Base-by-base conservation (phyloP, 202 grass and related monocot genomes). In the Hordeum pubiflorum region DNA sequence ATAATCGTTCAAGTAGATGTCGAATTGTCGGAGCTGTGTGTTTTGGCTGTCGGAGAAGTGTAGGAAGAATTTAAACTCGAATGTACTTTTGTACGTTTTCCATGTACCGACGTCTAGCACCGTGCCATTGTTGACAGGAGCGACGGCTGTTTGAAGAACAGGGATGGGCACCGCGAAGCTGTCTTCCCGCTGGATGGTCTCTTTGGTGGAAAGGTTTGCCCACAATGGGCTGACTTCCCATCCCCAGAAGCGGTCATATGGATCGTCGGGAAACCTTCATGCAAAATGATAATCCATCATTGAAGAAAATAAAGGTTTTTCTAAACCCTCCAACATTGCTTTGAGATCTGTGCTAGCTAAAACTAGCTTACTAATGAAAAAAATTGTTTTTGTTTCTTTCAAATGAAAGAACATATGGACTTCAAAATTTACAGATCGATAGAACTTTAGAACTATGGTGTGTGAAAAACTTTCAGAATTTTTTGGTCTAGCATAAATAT, bases 21-120 rank as follows among this genome's bases (percentile, higher is more conserved):
- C 55, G 18, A 85, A 79, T 14, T 63, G n/a, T 0, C 83, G 66
- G 3, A 6, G 3, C 32, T 63, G 29, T 4, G 1, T 3, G 1
- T 21, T 40, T 22, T 85, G 75, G 1, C 72, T 41, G 57, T 85
- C 83, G 2, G 83, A n/a, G 3, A 85, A 79, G 40, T 79, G 60
- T 5, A 75, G 2, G 10, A 65, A 41, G 0, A 58, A 4, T 10
- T 8, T 57, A 6, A 44, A 32, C 23, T 3, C 8, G 0, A 2
- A 2, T 2, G 1, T 0, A 0, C 0, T 5, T 7, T 0, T 4
- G 9, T 69, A 32, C 3, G 26, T 6, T 8, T 14, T 0, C 70
- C 58, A 72, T 9, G 72, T 20, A 0, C 0, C 0, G 9, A n/a
- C 9, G 14, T 6, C 2, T 9, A 82, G 31, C 14, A n/a, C 10